A percentile compares a stretch with the other conserved stretches of the same genome.
phyloP scores from a whole-genome alignment of 768 basidiomycete species.

The Hericium rajendrae region DNA sequence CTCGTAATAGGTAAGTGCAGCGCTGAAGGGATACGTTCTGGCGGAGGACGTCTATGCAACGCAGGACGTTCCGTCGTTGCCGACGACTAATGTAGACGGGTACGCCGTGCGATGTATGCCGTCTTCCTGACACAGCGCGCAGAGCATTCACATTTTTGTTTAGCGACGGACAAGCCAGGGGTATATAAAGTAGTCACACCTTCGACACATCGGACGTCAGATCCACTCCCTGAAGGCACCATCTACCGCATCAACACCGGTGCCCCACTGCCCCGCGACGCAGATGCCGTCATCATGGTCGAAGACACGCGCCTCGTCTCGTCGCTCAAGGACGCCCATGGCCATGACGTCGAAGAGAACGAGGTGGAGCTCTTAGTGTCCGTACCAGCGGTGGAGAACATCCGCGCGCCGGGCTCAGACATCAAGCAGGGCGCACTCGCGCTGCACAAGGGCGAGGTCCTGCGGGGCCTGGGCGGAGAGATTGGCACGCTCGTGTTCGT shows the following conservation, averaged over 20 bases:
- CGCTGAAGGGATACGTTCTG: slow-evolving; percentile 58
- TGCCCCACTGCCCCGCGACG: slow-evolving; percentile 62
- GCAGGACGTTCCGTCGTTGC: slow-evolving; percentile 49
- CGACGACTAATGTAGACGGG: slow-evolving; percentile 81
- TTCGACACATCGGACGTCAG: slow-evolving; percentile 25
- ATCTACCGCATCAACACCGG: slow-evolving; percentile 82
- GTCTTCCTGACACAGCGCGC: neutral
- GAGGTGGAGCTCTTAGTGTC: slow-evolving; percentile 60
- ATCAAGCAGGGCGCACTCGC: slow-evolving; percentile 58
- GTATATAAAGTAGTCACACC: slow-evolving; percentile 60
- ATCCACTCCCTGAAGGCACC: slow-evolving; percentile 36
- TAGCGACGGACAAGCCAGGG: slow-evolving; percentile 58
- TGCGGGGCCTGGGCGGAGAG: slow-evolving; percentile 68
- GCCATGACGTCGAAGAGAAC: slow-evolving; percentile 51
- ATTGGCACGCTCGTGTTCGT: slow-evolving; percentile 77
- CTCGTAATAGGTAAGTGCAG: slow-evolving; percentile 51
- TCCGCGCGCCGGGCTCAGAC: slow-evolving; percentile 67
- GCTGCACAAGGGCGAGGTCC: slow-evolving; percentile 47
- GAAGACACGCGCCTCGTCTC: slow-evolving; percentile 80
- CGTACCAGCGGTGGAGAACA: slow-evolving; percentile 58
- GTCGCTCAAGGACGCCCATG: slow-evolving; percentile 29
- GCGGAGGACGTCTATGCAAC: slow-evolving; percentile 67
- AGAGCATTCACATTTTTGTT: neutral
- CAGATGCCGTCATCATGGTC: slow-evolving; percentile 85
- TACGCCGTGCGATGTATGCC: slow-evolving; percentile 68